These are phyloP conservation scores for Apiotrichum gracile DNA, from an alignment of 1,284 basidiomycete species.

Conservation along the genomic window DNA sequence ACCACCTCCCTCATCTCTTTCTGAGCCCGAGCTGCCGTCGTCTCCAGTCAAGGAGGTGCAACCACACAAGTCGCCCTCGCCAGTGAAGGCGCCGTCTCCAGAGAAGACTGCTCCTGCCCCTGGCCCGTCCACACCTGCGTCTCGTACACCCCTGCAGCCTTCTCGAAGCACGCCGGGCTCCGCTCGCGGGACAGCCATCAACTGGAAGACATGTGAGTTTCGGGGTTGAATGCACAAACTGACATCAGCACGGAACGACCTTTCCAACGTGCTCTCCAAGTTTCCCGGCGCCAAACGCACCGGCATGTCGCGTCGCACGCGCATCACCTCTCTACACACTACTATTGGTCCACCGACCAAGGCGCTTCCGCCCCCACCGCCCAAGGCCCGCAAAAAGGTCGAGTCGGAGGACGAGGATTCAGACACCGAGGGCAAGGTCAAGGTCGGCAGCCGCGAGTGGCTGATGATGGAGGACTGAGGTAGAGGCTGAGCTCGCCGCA, in stretches of 20 bases:
- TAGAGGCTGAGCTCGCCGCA: not conserved
- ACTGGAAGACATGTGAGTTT: constrained; percentile 35
- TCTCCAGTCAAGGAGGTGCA: not conserved
- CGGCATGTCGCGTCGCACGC: constrained; percentile 39
- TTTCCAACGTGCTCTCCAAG: constrained; percentile 35
- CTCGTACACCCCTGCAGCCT: not conserved
- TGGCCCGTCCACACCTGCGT: not conserved
- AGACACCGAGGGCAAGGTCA: constrained; percentile 28
- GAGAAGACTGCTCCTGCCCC: not conserved
- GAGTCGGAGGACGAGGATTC: constrained; percentile 37
- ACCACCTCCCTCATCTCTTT: no score
- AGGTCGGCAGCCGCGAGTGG: constrained; percentile 36
- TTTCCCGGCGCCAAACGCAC: constrained; percentile 34
- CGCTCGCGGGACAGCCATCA: constrained; percentile 19
- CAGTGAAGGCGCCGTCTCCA: not conserved
- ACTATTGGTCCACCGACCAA: constrained; percentile 43
- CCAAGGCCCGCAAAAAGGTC: constrained; percentile 40
- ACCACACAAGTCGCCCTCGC: not conserved
- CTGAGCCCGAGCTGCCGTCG: no score
- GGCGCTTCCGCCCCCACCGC: constrained; percentile 40
- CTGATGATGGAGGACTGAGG: constrained; percentile 40
- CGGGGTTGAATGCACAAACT: not conserved
- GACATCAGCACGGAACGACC: constrained; percentile 37
- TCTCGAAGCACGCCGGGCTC: constrained; percentile 7
- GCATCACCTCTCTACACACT: constrained; percentile 39